Evolutionary conservation across 148 eudicot species (phyloP).

Genomic region (Dianthus caryophyllus): DNA sequence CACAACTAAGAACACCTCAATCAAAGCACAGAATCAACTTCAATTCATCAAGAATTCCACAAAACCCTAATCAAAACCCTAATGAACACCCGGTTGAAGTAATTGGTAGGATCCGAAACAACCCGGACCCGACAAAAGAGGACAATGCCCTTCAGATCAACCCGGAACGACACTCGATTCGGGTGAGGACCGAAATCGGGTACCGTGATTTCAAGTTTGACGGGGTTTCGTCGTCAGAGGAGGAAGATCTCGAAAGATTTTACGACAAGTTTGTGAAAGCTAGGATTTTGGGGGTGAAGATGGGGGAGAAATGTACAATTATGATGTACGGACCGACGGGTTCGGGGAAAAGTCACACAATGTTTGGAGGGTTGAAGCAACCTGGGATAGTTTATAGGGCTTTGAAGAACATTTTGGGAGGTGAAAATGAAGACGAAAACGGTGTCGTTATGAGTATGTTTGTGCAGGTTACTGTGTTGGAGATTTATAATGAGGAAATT

Average conservation of each 20-base stretch:
- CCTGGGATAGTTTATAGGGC: constrained; percentile 84
- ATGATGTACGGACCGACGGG: constrained; percentile 99
- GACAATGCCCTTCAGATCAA: constrained; percentile 39
- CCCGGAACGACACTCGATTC: constrained; percentile 40
- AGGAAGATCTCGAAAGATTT: constrained; percentile 74
- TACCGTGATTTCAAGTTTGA: constrained; percentile 81
- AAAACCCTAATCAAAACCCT: constrained; percentile 46
- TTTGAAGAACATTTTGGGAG: constrained; percentile 70
- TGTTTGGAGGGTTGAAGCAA: constrained; percentile 80
- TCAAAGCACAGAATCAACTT: constrained; percentile 59
- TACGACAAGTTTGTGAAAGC: constrained; percentile 62
- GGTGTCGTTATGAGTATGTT: constrained; percentile 33
- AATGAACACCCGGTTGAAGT: constrained; percentile 92
- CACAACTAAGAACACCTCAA: constrained; percentile 51
- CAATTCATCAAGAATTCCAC: constrained; percentile 41
- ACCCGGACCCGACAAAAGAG: constrained; percentile 37
- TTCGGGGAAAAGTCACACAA: constrained; percentile 93
- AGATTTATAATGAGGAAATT: constrained; percentile 93
- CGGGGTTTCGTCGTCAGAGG: constrained; percentile 76
- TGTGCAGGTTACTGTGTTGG: constrained; percentile 86
- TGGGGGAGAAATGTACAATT: constrained; percentile 81
- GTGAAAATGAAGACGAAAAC: constrained; percentile 21
- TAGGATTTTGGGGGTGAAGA: constrained; percentile 73
- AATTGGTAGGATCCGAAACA: constrained; percentile 68
- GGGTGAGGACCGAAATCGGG: constrained; percentile 71